phyloP scores from a whole-genome alignment of 192 early-diverging fungal genomes.

The Dimargaris verticillata region DNA sequence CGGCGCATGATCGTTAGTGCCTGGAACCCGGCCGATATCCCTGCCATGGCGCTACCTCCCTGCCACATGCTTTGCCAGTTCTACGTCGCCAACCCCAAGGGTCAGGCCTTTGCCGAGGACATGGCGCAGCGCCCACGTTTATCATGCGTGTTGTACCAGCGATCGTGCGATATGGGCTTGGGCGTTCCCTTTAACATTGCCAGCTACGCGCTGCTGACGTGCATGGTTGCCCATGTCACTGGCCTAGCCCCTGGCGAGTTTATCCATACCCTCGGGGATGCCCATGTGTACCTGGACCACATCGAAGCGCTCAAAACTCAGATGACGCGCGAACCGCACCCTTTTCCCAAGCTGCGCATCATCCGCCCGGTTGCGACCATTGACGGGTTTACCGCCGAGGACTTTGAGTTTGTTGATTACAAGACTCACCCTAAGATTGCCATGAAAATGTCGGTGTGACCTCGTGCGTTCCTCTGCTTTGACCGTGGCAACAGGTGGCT shows the following conservation, averaged over 20 bases:
- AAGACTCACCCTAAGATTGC: slow-evolving; percentile 68
- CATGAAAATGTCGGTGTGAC: slow-evolving; percentile 91
- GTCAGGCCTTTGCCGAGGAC: slow-evolving; percentile 23
- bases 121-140: slow-evolving; percentile 26
- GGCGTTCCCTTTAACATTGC: slow-evolving; percentile 99
- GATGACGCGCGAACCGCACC: slow-evolving; percentile 50
- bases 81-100: slow-evolving; percentile 51
- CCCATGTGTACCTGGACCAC: slow-evolving; percentile 90
- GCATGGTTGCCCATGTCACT: slow-evolving; percentile 78
- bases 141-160: slow-evolving; percentile 90
- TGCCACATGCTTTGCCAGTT: slow-evolving; percentile 98
- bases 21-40: slow-evolving; percentile 91
- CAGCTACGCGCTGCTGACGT: slow-evolving; percentile 81
- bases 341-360: slow-evolving; percentile 68
- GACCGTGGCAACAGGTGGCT: too few species aligned
- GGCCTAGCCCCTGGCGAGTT: slow-evolving; percentile 68
- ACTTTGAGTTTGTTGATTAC: slow-evolving; percentile 69
- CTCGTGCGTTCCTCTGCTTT: too few species aligned
- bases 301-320: slow-evolving; percentile 69
- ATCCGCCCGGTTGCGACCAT: slow-evolving; percentile 33
- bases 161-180: slow-evolving; percentile 87
- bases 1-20: slow-evolving; percentile 86
- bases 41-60: slow-evolving; percentile 85
- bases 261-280: slow-evolving; percentile 87
- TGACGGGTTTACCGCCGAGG: slow-evolving; percentile 63